phyloP scores from a whole-genome alignment of 192 early-diverging fungal species.

The Gigaspora rosea region DNA sequence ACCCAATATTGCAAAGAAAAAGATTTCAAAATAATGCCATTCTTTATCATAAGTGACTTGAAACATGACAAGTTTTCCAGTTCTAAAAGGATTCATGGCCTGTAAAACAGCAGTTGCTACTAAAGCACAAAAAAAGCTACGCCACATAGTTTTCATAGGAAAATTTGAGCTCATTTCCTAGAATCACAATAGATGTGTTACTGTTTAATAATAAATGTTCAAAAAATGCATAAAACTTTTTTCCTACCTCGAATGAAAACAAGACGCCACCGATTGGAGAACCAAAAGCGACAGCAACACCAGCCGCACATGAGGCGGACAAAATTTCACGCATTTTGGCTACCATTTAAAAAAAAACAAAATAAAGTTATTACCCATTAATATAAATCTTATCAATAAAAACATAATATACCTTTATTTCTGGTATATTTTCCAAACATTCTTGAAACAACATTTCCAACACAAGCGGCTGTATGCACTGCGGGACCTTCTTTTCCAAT shows the following conservation, averaged over 20 bases:
- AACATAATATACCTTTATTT: slow-evolving; percentile 64
- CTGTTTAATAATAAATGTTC: no score
- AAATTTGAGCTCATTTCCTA: slow-evolving; percentile 96
- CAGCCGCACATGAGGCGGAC: slow-evolving; percentile 88
- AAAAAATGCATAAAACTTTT: no score
- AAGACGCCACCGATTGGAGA: slow-evolving; percentile 89
- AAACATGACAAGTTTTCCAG: slow-evolving; percentile 96
- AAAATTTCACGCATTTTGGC: slow-evolving; percentile 83
- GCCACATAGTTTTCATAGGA: slow-evolving; percentile 93
- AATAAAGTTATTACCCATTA: no score
- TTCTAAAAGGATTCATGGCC: slow-evolving; percentile 92
- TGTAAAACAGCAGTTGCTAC: slow-evolving; percentile 89
- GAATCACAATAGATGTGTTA: no score
- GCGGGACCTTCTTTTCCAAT: slow-evolving; percentile 96
- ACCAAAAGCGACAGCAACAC: slow-evolving; percentile 97
- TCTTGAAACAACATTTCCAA: slow-evolving; percentile 84
- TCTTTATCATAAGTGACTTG: slow-evolving; percentile 90
- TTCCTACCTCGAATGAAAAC: slow-evolving; percentile 57
- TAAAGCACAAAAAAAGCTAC: slow-evolving; percentile 96
- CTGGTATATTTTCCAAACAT: slow-evolving; percentile 75
- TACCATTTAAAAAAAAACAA: slow-evolving; percentile 4
- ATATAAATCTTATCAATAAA: no score
- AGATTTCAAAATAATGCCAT: slow-evolving; percentile 93
- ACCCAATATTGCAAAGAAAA: slow-evolving; percentile 78
- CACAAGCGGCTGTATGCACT: slow-evolving; percentile 93